Evolutionary conservation across 805 yeast genomes (phyloP), one percentile per base, ranked within the genome.

Genomic region (Metschnikowia rubicola): DNA sequence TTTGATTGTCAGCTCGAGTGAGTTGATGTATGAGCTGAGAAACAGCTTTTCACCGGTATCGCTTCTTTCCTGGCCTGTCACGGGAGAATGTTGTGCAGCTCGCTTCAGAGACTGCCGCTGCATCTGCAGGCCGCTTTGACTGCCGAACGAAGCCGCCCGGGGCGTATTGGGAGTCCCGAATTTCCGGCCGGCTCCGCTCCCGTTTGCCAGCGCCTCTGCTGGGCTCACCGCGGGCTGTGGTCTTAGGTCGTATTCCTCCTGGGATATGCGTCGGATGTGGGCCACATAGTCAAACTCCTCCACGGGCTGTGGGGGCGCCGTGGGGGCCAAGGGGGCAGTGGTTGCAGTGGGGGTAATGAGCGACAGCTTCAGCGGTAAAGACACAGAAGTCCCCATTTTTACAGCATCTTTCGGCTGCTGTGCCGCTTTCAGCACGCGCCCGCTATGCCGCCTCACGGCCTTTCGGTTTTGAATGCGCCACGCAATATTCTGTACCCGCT

Each of bases 251-350:
- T 60, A 65, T 44, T 68, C 74, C 44, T 67, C 73, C 55, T 70
- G 73, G 45, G 71, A 64, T 40, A 72, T 70, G 37, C 67, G 60
- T 37, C 75, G 57, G 28, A 73, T 73, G 50, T 72, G 77, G 9
- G 74, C 75, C 31, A 72, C 75, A 51, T 73, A 72, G 57, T 73
- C 77, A 52, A 73, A 73, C 39, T 70, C 75, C 39, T 71, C 75
- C 35, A 62, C 52, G 48, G 53, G 61, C 9, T 69, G 67, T 8
- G 11, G 43, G 64, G 10, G 12, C n/a, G 30, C 17, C 37, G 56
- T 51, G 32, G 48, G 31, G 38, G 11, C 15, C 37, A 39, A 9
- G 29, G 32, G 37, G n/a, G 32, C 37, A 12, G 42, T 35, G n/a
- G 19, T 28, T 13, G 15, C 19, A 13, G 35, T 30, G 21, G 36